Conservation (phyloP, 2,329 filamentous ascomycete species). For the Phaeosphaeria sp. region DNA sequence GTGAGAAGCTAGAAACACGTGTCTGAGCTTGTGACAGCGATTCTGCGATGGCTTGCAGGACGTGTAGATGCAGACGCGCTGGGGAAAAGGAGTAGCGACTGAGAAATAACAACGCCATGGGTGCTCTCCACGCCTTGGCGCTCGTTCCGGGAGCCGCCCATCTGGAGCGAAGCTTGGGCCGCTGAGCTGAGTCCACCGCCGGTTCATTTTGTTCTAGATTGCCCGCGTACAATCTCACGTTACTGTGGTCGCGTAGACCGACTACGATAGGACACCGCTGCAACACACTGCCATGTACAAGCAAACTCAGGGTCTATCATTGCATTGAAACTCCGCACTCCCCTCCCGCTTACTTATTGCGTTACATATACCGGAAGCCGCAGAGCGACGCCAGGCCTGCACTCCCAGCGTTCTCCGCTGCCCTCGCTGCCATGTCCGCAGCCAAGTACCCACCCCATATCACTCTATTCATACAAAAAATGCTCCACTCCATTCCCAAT, state of each 20-base stretch:
- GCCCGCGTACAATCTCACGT: no score
- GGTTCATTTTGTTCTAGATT: constrained; percentile 4
- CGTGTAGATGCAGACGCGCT: constrained; percentile 10
- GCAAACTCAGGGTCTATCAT: not conserved
- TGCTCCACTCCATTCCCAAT: constrained; percentile 12
- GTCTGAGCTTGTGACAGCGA: constrained; percentile 6
- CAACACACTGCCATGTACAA: not conserved
- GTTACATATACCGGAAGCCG: not conserved
- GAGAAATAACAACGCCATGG: constrained; percentile 15
- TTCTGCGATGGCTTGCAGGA: not conserved
- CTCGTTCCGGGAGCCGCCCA: constrained; percentile 16
- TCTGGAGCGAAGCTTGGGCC: constrained; percentile 20
- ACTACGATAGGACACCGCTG: no score
- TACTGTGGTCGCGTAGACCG: no score
- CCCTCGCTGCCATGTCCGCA: constrained; percentile 9
- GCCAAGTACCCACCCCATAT: not conserved
- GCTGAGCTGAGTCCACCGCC: constrained; percentile 14
- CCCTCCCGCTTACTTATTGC: not conserved
- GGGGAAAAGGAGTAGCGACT: constrained; percentile 1
- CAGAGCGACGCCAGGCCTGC: constrained; percentile 30
- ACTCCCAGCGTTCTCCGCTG: constrained; percentile 25
- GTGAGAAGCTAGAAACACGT: constrained; percentile 7
- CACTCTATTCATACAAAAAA: constrained; percentile 4
- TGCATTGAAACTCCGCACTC: not conserved
- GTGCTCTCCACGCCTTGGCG: constrained; percentile 12